Base-by-base conservation (phyloP, 2,329 filamentous ascomycete genomes). In the Aspergillus tanneri region DNA sequence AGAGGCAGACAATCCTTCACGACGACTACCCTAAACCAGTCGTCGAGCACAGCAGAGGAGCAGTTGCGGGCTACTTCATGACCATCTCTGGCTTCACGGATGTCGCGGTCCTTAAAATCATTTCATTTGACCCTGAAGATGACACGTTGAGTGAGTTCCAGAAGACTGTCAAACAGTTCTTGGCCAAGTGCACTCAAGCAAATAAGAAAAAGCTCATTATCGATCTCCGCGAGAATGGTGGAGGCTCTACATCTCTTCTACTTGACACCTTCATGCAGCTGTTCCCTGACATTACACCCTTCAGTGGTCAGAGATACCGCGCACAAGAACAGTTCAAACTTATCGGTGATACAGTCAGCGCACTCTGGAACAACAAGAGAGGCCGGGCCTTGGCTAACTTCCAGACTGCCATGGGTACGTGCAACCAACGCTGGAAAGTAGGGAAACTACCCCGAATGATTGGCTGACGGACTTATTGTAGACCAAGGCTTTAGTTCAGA, bases 141-240 rank as follows among this genome's bases (percentile, higher is more conserved):
- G 18, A 4, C 3, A 23, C 25, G 10, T 56, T 47, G 44, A 54
- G 57, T 2, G 58, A 62, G 4, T 77, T 73, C 48, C 69, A 72
- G 43, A 58, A 67, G 41, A 56, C 65, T 0, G 65, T 75, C 48
- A 59, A 71, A 6, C 50, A 67, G 6, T 77, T 83, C 55, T 69
- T 84, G 12, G 65, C 70, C 0, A 66, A 70, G 32, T 74, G 74
- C 10, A 72, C 74, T 34, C 53, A 63, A 2, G 67, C 68, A 1
- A 69, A 72, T 3, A 82, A 80, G 59, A 77, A 70, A 6, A 82
- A 79, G 61, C 70, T 87, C 8, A 73, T 87, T 21, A 77, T 87
- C 47, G 84, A 87, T 52, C 58, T 86, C 8, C 75, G 77, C 4
- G 74, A 71, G 2, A 87, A 87, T 53, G 71, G 71, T 1, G 84